Conservation (phyloP, 2,329 filamentous ascomycete genomes). For the Thermothelomyces thermophilus region DNA sequence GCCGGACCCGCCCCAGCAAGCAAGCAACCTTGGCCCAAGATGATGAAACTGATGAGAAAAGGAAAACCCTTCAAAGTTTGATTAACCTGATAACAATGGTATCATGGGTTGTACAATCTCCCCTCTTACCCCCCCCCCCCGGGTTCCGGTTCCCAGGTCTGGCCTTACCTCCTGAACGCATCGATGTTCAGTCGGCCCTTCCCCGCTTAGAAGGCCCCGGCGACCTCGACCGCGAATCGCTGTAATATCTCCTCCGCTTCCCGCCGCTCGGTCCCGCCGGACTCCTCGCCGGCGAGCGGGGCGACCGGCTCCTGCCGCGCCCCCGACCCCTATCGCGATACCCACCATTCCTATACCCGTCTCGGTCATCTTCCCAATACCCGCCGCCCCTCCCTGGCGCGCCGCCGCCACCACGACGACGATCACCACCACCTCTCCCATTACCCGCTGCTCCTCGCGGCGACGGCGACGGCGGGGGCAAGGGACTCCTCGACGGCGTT, state of each 20-base stretch:
- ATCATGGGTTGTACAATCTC: slow-evolving; percentile 6
- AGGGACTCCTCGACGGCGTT: neutral
- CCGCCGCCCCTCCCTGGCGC: neutral
- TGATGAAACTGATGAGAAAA: too few relatives aligned
- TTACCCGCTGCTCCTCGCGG: neutral
- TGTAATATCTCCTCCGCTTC: slow-evolving; percentile 22
- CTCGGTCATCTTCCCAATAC: neutral
- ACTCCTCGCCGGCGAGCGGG: slow-evolving; percentile 1
- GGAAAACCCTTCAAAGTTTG: neutral
- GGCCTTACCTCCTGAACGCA: neutral
- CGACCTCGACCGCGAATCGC: slow-evolving; percentile 22
- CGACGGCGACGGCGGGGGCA: neutral
- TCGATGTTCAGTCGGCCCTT: slow-evolving; percentile 16
- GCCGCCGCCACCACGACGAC: neutral
- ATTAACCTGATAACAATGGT: slow-evolving; percentile 2
- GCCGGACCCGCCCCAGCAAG: too few relatives aligned
- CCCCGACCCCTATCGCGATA: neutral
- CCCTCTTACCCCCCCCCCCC: neutral
- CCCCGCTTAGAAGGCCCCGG: slow-evolving; percentile 23
- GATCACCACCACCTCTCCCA: neutral
- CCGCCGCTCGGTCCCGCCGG: neutral
- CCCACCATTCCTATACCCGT: neutral
- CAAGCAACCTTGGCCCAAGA: too few relatives aligned
- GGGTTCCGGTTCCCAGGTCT: neutral
- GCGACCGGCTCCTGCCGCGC: slow-evolving; percentile 5